Evolutionary conservation across 2,329 filamentous ascomycete genomes (phyloP).

Genomic region (Xylariomycetidae sp.): DNA sequence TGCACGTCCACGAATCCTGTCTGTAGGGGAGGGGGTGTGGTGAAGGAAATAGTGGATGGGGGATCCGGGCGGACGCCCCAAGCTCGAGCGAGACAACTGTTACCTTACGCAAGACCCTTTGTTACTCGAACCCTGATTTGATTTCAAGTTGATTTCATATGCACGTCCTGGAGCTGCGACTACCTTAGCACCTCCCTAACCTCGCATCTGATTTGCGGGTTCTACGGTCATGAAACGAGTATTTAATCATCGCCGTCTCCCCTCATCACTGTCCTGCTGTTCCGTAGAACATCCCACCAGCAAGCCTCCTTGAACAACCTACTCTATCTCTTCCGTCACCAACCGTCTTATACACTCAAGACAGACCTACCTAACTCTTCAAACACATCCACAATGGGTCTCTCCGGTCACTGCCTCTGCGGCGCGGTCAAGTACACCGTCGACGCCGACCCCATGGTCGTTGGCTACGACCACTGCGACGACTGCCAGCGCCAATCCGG

Average conservation of each 20-base stretch:
- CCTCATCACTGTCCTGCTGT: neutral
- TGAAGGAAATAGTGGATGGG: too few species aligned
- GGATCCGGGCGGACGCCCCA: too few species aligned
- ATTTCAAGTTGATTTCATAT: too few species aligned
- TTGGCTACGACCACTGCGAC: constrained; percentile 66
- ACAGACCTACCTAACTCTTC: constrained; percentile 2
- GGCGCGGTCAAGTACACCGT: constrained; percentile 64
- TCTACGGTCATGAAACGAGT: neutral
- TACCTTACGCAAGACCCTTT: too few species aligned
- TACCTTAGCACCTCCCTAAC: too few species aligned
- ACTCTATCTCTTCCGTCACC: too few species aligned
- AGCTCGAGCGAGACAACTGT: too few species aligned
- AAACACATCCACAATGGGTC: constrained; percentile 46
- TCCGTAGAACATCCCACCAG: neutral
- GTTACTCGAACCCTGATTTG: too few species aligned
- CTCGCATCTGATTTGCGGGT: too few species aligned
- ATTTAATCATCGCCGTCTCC: neutral
- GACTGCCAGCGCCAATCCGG: constrained; percentile 66
- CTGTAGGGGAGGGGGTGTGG: too few species aligned
- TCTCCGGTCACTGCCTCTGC: constrained; percentile 66
- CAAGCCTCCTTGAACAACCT: neutral
- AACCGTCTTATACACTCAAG: neutral
- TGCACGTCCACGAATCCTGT: too few species aligned
- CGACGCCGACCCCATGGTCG: constrained; percentile 27
- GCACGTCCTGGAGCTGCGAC: too few species aligned